Evolutionary conservation across 2,329 filamentous ascomycete genomes (phyloP).

Genomic region (Aspergillus candidus): DNA sequence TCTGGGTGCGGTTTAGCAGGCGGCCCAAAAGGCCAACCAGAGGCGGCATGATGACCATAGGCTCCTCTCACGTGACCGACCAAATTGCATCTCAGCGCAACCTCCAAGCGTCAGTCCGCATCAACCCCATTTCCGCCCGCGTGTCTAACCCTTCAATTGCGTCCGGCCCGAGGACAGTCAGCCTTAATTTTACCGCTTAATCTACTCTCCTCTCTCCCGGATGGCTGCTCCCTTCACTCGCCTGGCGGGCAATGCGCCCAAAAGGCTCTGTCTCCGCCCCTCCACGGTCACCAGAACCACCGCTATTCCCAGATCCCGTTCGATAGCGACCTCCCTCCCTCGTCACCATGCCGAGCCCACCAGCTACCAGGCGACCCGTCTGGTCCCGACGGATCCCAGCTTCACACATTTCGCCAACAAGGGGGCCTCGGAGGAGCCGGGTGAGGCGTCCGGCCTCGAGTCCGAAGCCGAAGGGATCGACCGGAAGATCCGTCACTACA

Average conservation of each 20-base stretch:
- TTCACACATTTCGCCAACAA: conserved; percentile 45
- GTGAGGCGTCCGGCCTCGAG: conserved; percentile 44
- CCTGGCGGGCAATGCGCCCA: conserved; percentile 54
- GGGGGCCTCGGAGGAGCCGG: conserved; percentile 34
- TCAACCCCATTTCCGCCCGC: conserved; percentile 22
- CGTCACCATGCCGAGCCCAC: conserved; percentile 49
- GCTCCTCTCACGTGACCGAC: conserved; percentile 29
- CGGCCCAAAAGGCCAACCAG: conserved; percentile 24
- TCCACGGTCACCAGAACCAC: conserved; percentile 39
- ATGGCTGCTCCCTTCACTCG: conserved; percentile 60
- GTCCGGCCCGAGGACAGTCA: conserved; percentile 32
- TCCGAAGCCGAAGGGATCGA: conserved; percentile 37
- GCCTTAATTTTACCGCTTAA: conserved; percentile 16
- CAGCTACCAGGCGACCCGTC: conserved; percentile 46
- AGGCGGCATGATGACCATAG: conserved; percentile 31
- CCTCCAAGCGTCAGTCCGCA: conserved; percentile 25
- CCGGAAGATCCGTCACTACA: conserved; percentile 97
- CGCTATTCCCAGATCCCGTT: conserved; percentile 44
- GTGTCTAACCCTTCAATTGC: conserved; percentile 31
- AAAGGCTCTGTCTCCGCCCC: conserved; percentile 53
- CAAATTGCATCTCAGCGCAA: conserved; percentile 31
- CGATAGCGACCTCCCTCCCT: conserved; percentile 51
- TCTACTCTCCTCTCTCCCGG: conserved; percentile 19
- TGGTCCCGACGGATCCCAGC: conserved; percentile 53
- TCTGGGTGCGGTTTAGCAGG: conserved; percentile 14